Conservation (phyloP, 78 protist species). For the Dictyostelium intermedium region DNA sequence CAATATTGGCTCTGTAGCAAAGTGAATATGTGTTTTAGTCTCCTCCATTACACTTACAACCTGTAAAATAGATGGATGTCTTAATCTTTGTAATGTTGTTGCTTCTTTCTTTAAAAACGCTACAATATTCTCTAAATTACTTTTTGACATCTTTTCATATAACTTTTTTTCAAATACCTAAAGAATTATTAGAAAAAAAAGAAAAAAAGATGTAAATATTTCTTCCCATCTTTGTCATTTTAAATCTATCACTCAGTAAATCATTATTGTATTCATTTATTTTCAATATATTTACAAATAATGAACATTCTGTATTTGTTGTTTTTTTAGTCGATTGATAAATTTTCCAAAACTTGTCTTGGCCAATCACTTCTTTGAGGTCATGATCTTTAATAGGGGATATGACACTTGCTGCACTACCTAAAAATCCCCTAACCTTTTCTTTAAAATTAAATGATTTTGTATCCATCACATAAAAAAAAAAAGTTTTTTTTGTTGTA, state of each 20-base stretch:
- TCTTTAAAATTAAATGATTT: background rate
- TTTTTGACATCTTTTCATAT: constrained; percentile 36
- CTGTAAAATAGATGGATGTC: constrained; percentile 65
- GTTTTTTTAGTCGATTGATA: constrained; percentile 44
- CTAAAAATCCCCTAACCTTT: constrained; percentile 36
- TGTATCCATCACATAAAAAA: background rate
- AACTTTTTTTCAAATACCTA: constrained; percentile 56
- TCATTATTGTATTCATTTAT: background rate
- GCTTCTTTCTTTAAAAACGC: constrained; percentile 54
- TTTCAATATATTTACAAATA: constrained; percentile 22
- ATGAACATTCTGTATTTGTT: constrained; percentile 42
- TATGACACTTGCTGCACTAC: background rate
- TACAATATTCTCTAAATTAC: background rate
- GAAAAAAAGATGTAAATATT: no score
- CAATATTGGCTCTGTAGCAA: constrained; percentile 65
- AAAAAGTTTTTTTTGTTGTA: background rate
- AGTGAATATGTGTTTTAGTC: constrained; percentile 42
- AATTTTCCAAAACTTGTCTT: constrained; percentile 26
- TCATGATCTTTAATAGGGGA: constrained; percentile 57
- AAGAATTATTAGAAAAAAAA: background rate
- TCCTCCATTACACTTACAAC: constrained; percentile 52
- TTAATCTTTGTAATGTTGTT: constrained; percentile 35
- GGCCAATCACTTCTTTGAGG: background rate
- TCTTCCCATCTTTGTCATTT: no score
- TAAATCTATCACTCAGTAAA: background rate